A percentile compares a stretch with the other conserved stretches of the same genome.
Conservation (phyloP, 129 eudicot genomes). For the Lonicera japonica region DNA sequence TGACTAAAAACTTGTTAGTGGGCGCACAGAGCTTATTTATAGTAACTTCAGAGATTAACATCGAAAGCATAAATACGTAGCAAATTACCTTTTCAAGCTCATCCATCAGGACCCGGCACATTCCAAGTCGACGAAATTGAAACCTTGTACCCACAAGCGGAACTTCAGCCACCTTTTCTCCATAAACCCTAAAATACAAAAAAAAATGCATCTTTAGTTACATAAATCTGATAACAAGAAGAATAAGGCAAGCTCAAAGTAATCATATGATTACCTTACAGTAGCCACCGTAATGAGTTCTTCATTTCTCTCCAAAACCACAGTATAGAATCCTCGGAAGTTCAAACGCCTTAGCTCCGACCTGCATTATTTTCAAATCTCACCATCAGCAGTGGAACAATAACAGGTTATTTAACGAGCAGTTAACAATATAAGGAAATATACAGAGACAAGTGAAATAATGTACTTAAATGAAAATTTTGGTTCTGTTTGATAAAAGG, state of each 20-base stretch:
- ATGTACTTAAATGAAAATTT: not conserved
- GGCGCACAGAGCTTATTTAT: too few species aligned
- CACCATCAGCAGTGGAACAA: too few species aligned
- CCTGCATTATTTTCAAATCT: slow-evolving; percentile 27
- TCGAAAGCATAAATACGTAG: too few species aligned
- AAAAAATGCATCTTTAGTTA: not conserved
- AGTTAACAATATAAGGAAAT: not conserved
- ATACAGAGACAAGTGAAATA: too few species aligned
- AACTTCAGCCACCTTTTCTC: slow-evolving; percentile 78
- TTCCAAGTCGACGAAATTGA: slow-evolving; percentile 84
- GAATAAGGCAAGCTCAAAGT: not conserved
- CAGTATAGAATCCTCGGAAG: slow-evolving; percentile 75
- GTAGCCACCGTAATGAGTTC: slow-evolving; percentile 73
- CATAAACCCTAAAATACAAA: slow-evolving; percentile 56
- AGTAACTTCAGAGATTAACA: too few species aligned
- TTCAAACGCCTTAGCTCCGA: slow-evolving; percentile 82
- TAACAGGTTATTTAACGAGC: not conserved
- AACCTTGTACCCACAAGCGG: slow-evolving; percentile 85
- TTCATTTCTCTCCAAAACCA: slow-evolving; percentile 85
- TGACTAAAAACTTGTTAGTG: too few species aligned
- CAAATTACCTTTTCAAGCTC: slow-evolving; percentile 74
- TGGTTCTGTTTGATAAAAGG: too few species aligned
- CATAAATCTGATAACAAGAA: not conserved
- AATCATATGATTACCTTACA: slow-evolving; percentile 42
- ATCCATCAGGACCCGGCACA: slow-evolving; percentile 82